These are phyloP conservation scores for Sordaria brevicollis DNA, from an alignment of 495 filamentous ascomycete species.

Conservation along the genomic window DNA sequence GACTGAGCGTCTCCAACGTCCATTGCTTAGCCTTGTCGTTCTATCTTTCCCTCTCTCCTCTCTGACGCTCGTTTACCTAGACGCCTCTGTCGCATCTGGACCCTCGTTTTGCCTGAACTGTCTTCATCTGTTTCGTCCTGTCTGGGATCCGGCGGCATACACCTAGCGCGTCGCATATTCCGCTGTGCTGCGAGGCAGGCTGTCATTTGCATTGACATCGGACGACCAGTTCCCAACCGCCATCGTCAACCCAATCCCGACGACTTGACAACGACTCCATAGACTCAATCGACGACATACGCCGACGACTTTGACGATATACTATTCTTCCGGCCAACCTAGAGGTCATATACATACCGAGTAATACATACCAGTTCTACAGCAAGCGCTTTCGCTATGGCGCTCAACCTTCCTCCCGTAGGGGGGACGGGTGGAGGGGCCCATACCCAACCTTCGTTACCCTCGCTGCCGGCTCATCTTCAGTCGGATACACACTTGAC, in stretches of 20 bases:
- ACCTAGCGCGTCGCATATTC: neutral
- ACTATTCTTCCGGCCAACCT: neutral
- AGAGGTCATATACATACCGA: neutral
- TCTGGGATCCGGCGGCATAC: neutral
- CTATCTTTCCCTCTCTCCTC: neutral
- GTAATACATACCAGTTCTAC: slow-evolving; percentile 1
- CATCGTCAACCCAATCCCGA: neutral
- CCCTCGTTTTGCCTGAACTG: slow-evolving; percentile 19
- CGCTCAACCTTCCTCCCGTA: slow-evolving; percentile 32
- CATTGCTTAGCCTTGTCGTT: slow-evolving; percentile 4
- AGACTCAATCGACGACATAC: neutral
- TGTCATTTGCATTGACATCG: neutral
- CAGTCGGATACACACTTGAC: slow-evolving; percentile 96
- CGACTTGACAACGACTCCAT: neutral
- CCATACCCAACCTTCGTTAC: slow-evolving; percentile 83
- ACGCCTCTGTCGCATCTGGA: slow-evolving; percentile 16
- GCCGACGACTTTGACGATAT: neutral
- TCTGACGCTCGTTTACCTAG: slow-evolving; percentile 19
- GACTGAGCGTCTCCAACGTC: neutral
- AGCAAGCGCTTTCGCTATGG: slow-evolving; percentile 22
- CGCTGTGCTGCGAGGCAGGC: neutral
- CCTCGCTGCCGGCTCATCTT: slow-evolving; percentile 76
- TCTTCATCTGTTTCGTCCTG: neutral
- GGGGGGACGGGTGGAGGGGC: slow-evolving; percentile 45
- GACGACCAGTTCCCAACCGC: neutral